Evolutionary conservation across 345 rosid genomes (phyloP).

Genomic region (Aquilaria malaccensis): DNA sequence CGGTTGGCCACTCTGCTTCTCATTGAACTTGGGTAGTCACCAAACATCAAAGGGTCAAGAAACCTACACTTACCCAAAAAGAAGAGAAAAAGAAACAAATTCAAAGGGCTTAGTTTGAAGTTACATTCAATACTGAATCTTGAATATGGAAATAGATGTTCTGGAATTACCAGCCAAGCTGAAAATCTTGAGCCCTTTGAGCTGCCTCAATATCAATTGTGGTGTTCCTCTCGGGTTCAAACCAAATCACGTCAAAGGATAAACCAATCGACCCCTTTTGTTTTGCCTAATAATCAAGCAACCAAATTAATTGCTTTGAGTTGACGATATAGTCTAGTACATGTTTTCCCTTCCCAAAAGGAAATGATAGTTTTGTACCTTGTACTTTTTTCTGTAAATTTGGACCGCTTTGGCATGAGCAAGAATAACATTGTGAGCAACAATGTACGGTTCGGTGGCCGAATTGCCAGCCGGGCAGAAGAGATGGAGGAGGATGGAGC

Average conservation of each 20-base stretch:
- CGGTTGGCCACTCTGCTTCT: conserved; percentile 64
- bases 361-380: conserved; percentile 28
- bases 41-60: conserved; percentile 78
- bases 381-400: conserved; percentile 64
- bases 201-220: conserved; percentile 65
- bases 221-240: conserved; percentile 47
- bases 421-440: conserved; percentile 69
- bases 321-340: not conserved
- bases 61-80: conserved; percentile 42
- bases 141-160: not conserved
- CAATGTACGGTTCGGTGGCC: conserved; percentile 88
- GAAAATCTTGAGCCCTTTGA: conserved; percentile 95
- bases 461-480: conserved; percentile 77
- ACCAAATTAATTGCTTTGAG: not conserved
- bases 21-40: conserved; percentile 89
- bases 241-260: conserved; percentile 84
- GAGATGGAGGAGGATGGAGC: conserved; percentile 55
- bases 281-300: conserved; percentile 32
- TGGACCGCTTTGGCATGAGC: conserved; percentile 58
- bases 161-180: conserved; percentile 78
- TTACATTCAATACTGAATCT: no score
- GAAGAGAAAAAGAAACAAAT: not conserved
- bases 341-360: not conserved
- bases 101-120: no score
- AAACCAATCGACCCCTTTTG: conserved; percentile 76